These are phyloP conservation scores for Coemansia sp. DNA, from an alignment of 192 early-diverging fungal genomes.

Conservation along the genomic window DNA sequence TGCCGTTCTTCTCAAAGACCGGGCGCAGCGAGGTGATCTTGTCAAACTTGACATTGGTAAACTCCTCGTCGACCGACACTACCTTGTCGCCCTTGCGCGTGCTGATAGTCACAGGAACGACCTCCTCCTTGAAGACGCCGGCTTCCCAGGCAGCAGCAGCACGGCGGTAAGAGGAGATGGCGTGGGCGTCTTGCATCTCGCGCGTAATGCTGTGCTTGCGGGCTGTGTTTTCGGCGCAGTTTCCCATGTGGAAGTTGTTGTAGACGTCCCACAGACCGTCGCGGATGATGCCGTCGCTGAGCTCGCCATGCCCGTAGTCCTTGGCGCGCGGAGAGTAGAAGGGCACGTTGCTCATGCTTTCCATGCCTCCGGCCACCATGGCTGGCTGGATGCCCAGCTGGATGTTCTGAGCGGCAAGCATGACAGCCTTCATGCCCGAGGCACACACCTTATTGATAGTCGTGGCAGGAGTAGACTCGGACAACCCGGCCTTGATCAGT, in stretches of 20 bases:
- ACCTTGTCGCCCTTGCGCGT: slow-evolving; percentile 80
- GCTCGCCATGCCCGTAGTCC: slow-evolving; percentile 80
- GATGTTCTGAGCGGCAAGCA: slow-evolving; percentile 86
- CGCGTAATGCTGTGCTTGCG: slow-evolving; percentile 83
- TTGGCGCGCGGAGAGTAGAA: slow-evolving; percentile 65
- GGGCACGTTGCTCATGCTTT: slow-evolving; percentile 95
- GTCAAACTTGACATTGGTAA: slow-evolving; percentile 90
- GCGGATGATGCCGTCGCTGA: slow-evolving; percentile 87
- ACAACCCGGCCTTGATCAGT: slow-evolving; percentile 76
- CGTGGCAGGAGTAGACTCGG: slow-evolving; percentile 83
- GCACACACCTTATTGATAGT: slow-evolving; percentile 99
- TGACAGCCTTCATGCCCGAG: slow-evolving; percentile 96
- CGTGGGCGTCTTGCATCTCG: slow-evolving; percentile 90
- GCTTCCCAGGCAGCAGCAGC: slow-evolving; percentile 86
- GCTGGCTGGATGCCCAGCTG: slow-evolving; percentile 75
- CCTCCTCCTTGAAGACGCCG: slow-evolving; percentile 80
- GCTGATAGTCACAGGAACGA: slow-evolving; percentile 84
- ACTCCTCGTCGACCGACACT: slow-evolving; percentile 90
- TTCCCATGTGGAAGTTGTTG: slow-evolving; percentile 83
- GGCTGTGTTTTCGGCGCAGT: slow-evolving; percentile 87
- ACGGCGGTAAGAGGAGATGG: slow-evolving; percentile 84
- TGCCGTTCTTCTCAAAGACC: slow-evolving; percentile 89
- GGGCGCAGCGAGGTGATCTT: slow-evolving; percentile 77
- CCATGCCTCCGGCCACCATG: slow-evolving; percentile 95
- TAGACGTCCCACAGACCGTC: slow-evolving; percentile 98